Base-by-base conservation (phyloP, 192 early-diverging fungal species). In the Backusella tuberculispora region DNA sequence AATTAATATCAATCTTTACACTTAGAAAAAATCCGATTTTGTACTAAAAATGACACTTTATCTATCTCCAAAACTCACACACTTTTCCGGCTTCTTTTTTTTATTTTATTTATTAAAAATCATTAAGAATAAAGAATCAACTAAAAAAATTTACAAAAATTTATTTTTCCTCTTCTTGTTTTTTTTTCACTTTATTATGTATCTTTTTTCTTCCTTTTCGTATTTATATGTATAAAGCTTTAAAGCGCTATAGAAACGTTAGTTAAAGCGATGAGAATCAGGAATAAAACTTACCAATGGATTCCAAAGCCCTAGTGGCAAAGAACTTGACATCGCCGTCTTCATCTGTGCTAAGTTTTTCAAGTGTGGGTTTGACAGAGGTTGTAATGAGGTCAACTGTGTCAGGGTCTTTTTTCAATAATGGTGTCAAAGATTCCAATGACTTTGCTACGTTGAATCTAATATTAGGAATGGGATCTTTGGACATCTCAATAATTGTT, bases 371-470 rank as follows among this genome's bases (percentile, higher is more conserved):
- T 72, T 91, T 92, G 74, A 99, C 87, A 65, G 92, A 83, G 19
- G 90, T 87, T 29, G 84, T 81, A 48, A 96, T 78, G 8, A 95
- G 75, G 12, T 76, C 74, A 29, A 82, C 85, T 7, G 92, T 88
- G 24, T 92, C 90, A 8, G 85, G 77, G 72, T 83, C 86, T 53
- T 85, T 85, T 76, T 91, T 90, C 66, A 97, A 86, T 6, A 95
- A 83, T 13, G 91, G 93, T 45, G 93, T 89, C 80, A 99, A 83
- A 2, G 90, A 85, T 81, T 96, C 95, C 75, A 97, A 86, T 64
- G 93, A 92, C 80, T 99, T 99, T 48, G 96, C 96, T 13, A 99
- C 97, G 72, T 98, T 99, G 90, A 99, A 99, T 43, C 98, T 93
- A 78, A 99, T 99, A 81, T 99, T 99, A 71, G 98, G 98, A 71